Evolutionary conservation across 495 filamentous ascomycete species (phyloP).

Genomic region (Tuber calosporum): DNA sequence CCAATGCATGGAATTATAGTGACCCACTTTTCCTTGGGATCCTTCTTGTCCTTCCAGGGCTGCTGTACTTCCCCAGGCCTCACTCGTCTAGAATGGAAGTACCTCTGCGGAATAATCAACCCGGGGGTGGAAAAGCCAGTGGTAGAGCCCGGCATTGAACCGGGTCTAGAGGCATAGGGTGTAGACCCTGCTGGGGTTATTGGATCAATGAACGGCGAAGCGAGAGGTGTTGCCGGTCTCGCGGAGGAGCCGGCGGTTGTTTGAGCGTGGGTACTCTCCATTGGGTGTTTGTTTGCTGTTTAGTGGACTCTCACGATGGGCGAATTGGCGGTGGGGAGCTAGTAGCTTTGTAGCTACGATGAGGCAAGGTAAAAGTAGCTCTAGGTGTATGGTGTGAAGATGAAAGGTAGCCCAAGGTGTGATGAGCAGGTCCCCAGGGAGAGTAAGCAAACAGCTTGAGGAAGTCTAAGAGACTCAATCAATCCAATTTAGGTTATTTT

Average conservation of each 20-base stretch:
- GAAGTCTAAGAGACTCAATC: not conserved
- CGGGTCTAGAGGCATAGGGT: conserved; percentile 25
- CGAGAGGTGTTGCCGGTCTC: conserved; percentile 7
- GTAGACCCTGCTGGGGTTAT: conserved; percentile 21
- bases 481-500: not conserved
- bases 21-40: conserved; percentile 78
- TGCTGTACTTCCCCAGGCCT: conserved; percentile 62
- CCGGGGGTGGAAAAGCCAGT: conserved; percentile 40
- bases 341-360: not conserved
- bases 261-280: conserved; percentile 19
- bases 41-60: conserved; percentile 61
- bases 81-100: conserved; percentile 69
- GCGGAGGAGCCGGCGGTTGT: conserved; percentile 8
- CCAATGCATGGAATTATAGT: conserved; percentile 69
- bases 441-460: not conserved
- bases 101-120: conserved; percentile 46
- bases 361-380: not conserved
- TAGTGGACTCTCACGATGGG: not conserved
- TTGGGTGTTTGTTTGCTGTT: not conserved
- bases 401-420: not conserved
- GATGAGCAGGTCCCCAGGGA: not conserved
- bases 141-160: conserved; percentile 30
- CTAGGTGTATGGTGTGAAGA: not conserved
- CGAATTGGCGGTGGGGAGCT: not conserved
- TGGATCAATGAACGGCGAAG: conserved; percentile 17